Conservation (phyloP, 495 filamentous ascomycete species). For the Oidiodendron maius region DNA sequence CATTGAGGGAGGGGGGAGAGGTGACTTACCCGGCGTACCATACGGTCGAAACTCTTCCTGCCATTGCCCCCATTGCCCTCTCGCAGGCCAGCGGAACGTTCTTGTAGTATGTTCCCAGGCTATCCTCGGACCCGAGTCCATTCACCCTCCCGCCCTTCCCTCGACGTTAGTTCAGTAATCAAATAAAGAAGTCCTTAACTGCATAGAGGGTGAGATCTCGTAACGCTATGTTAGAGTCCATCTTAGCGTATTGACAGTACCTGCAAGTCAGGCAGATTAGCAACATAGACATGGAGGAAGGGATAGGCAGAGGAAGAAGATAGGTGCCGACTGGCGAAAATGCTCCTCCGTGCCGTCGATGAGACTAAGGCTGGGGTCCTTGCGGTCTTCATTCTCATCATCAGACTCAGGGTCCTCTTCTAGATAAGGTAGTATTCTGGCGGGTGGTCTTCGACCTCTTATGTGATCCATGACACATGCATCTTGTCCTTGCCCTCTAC, state of each 20-base stretch:
- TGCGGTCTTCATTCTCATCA: constrained; percentile 31
- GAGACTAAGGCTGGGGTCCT: constrained; percentile 24
- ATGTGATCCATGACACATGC: constrained; percentile 3
- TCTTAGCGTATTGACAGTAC: constrained; percentile 23
- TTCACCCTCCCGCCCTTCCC: constrained; percentile 26
- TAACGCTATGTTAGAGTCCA: constrained; percentile 22
- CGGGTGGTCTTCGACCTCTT: constrained; percentile 26
- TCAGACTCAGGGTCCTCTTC: constrained; percentile 27
- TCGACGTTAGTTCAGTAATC: constrained; percentile 24
- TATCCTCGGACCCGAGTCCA: constrained; percentile 11
- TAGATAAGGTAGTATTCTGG: constrained; percentile 33
- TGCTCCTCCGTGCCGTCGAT: constrained; percentile 19
- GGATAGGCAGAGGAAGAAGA: constrained; percentile 9
- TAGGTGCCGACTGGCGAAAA: constrained; percentile 21
- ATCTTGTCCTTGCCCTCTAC: background rate
- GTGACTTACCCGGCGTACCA: constrained; percentile 24
- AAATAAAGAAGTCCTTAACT: constrained; percentile 28
- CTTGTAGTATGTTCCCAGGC: constrained; percentile 3
- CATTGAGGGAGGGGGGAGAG: constrained; percentile 10
- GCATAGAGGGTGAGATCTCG: constrained; percentile 17
- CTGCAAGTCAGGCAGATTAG: constrained; percentile 19
- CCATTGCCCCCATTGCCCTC: constrained; percentile 1
- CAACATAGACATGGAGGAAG: constrained; percentile 6
- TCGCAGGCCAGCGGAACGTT: constrained; percentile 1
- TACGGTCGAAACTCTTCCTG: constrained; percentile 20